phyloP scores from a whole-genome alignment of 768 basidiomycete genomes.

The Suillus occidentalis region DNA sequence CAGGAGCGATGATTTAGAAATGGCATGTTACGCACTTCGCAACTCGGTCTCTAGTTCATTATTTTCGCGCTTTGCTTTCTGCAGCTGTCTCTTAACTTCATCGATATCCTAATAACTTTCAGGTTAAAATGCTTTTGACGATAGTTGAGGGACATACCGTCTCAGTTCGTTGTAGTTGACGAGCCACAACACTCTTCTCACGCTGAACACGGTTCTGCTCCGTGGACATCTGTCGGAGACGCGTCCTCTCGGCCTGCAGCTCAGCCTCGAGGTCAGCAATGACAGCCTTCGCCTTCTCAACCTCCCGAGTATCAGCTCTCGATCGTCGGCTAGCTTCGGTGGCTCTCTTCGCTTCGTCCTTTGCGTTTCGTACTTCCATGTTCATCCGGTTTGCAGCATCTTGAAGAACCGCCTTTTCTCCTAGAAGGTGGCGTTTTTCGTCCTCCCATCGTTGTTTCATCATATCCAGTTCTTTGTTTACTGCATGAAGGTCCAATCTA shows the following conservation, averaged over 20 bases:
- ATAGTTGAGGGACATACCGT: constrained; percentile 44
- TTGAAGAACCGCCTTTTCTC: constrained; percentile 72
- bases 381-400: constrained; percentile 69
- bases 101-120: constrained; percentile 67
- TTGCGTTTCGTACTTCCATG: constrained; percentile 54
- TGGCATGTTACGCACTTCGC: constrained; percentile 46
- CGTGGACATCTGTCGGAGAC: constrained; percentile 57
- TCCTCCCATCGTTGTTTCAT: constrained; percentile 71
- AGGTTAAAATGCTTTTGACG: neutral
- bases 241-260: constrained; percentile 68
- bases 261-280: constrained; percentile 72
- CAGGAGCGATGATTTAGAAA: constrained; percentile 12
- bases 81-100: constrained; percentile 67
- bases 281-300: constrained; percentile 62
- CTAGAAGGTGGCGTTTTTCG: constrained; percentile 62
- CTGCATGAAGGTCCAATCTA: constrained; percentile 54
- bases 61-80: constrained; percentile 71
- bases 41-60: constrained; percentile 72
- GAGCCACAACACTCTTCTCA: constrained; percentile 62
- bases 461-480: constrained; percentile 60
- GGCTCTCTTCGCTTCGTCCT: constrained; percentile 56
- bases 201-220: constrained; percentile 65
- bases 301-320: constrained; percentile 62
- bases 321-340: constrained; percentile 50
- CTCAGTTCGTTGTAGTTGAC: constrained; percentile 70